Evolutionary conservation across 2,329 filamentous ascomycete species (phyloP).

Genomic region (Chrysosporium keratinophilum): DNA sequence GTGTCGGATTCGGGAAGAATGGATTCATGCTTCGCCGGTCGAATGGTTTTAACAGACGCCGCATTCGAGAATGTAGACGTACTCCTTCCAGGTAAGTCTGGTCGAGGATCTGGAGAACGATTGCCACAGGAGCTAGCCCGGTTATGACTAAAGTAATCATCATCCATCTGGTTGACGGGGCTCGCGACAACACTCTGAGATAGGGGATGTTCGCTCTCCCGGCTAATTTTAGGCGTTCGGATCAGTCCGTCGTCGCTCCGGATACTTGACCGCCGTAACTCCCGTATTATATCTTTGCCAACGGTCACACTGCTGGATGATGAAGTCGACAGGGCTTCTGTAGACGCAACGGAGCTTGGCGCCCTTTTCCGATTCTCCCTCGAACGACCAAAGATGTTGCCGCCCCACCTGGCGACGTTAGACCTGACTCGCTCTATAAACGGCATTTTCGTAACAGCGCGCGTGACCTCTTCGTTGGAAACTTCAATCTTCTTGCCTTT

Average conservation of each 20-base stretch:
- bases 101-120: constrained; percentile 25
- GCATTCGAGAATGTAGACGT: constrained; percentile 38
- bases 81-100: constrained; percentile 31
- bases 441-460: constrained; percentile 79
- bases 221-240: constrained; percentile 40
- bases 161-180: constrained; percentile 42
- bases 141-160: constrained; percentile 30
- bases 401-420: constrained; percentile 57
- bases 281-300: constrained; percentile 42
- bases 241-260: constrained; percentile 46
- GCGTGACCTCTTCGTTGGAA: constrained; percentile 78
- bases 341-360: constrained; percentile 45
- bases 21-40: constrained; percentile 25
- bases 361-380: constrained; percentile 41
- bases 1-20: constrained; percentile 20
- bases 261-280: constrained; percentile 46
- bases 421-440: constrained; percentile 77
- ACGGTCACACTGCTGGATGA: constrained; percentile 46
- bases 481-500: constrained; percentile 83
- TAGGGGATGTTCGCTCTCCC: constrained; percentile 58
- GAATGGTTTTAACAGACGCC: constrained; percentile 39
- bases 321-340: constrained; percentile 45
- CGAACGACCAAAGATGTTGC: constrained; percentile 41
- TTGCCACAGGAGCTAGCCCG: constrained; percentile 9
- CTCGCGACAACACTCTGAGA: constrained; percentile 64